phyloP scores from a whole-genome alignment of 768 basidiomycete species.

The Rhodotorula toruloides region DNA sequence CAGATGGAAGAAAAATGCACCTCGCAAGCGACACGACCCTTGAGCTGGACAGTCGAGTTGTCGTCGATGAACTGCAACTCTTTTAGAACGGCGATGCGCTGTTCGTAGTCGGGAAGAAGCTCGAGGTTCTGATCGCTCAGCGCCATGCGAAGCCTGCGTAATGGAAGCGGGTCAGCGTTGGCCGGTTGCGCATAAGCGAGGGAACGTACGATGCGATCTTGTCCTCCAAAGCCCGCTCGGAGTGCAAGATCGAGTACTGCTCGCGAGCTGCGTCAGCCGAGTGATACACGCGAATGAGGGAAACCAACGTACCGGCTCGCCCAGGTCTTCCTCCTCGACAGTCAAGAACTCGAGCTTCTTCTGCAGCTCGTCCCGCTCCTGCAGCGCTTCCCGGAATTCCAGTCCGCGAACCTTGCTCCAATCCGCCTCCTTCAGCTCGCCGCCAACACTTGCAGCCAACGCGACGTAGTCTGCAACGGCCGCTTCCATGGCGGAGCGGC shows the following conservation, averaged over 20 bases:
- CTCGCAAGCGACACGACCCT: constrained; percentile 97
- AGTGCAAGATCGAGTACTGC: constrained; percentile 73
- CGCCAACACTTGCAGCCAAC: constrained; percentile 47
- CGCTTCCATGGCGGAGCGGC: constrained; percentile 60
- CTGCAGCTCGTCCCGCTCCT: constrained; percentile 55
- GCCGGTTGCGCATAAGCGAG: background rate
- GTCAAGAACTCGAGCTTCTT: constrained; percentile 50
- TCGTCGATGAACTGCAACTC: constrained; percentile 91
- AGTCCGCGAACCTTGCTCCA: constrained; percentile 78
- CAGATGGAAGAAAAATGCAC: constrained; percentile 49
- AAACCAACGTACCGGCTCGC: constrained; percentile 61
- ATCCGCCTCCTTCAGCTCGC: constrained; percentile 58
- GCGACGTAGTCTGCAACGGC: constrained; percentile 50
- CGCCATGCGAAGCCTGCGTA: constrained; percentile 61
- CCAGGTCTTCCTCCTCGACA: constrained; percentile 53
- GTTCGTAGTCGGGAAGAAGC: constrained; percentile 93
- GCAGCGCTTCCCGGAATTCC: constrained; percentile 82
- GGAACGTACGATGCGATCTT: constrained; percentile 56
- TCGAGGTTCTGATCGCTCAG: constrained; percentile 96
- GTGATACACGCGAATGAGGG: too few species aligned
- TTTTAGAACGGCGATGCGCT: constrained; percentile 81
- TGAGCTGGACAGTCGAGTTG: constrained; percentile 88
- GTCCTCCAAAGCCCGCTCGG: constrained; percentile 64
- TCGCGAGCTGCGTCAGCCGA: constrained; percentile 19
- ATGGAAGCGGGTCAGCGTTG: background rate